A percentile compares a stretch with the other conserved stretches of the same genome.
Evolutionary conservation across 192 early-diverging fungal species (phyloP).

Genomic region (Coemansia sp.): DNA sequence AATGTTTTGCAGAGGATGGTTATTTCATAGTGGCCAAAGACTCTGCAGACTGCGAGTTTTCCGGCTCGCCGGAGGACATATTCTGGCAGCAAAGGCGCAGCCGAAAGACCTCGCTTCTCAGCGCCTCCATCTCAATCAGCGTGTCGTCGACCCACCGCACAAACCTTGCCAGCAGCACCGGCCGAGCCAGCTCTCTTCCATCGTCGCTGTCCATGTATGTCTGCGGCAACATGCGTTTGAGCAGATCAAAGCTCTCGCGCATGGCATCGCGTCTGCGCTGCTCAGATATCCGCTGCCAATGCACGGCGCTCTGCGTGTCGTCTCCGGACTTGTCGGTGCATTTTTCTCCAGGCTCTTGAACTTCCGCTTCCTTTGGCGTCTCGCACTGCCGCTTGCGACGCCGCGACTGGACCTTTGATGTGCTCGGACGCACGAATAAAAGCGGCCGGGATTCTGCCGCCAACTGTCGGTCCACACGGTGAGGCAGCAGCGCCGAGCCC

Average conservation of each 20-base stretch:
- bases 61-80: neutral
- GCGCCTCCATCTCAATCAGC: slow-evolving; percentile 50
- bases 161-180: slow-evolving; percentile 49
- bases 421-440: slow-evolving; percentile 45
- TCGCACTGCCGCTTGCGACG: slow-evolving; percentile 48
- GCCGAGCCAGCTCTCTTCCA: slow-evolving; percentile 50
- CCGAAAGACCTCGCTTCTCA: slow-evolving; percentile 40
- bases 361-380: slow-evolving; percentile 1
- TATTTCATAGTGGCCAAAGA: neutral
- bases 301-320: slow-evolving; percentile 22
- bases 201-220: slow-evolving; percentile 51
- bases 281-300: slow-evolving; percentile 54
- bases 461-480: slow-evolving; percentile 51
- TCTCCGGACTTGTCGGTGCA: neutral
- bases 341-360: neutral
- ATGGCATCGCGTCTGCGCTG: slow-evolving; percentile 51
- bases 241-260: slow-evolving; percentile 54
- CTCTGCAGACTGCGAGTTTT: neutral
- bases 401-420: slow-evolving; percentile 23
- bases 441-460: slow-evolving; percentile 42
- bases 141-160: slow-evolving; percentile 54
- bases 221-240: slow-evolving; percentile 54
- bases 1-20: no score
- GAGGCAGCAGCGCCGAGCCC: slow-evolving; percentile 23
- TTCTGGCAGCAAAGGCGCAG: slow-evolving; percentile 10